phyloP scores from a whole-genome alignment of 495 filamentous ascomycete genomes.

The Neurospora tetrasperma region DNA sequence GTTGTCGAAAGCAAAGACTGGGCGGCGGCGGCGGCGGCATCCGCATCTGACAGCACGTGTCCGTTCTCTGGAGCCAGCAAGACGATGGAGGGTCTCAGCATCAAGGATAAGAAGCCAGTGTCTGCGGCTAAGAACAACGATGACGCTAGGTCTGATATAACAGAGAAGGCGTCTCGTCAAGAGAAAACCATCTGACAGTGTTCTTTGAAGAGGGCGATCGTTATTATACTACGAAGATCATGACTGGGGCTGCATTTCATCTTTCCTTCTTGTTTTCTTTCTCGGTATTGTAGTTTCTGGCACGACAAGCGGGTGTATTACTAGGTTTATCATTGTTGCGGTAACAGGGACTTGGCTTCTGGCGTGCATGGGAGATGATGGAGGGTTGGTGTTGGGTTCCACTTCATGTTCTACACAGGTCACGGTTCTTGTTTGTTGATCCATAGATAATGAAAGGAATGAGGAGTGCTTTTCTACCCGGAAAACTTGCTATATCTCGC shows the following conservation, averaged over 20 bases:
- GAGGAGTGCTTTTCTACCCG: background rate
- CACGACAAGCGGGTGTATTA: background rate
- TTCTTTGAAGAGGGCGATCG: background rate
- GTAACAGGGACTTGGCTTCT: background rate
- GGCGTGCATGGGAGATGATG: background rate
- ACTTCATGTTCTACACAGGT: background rate
- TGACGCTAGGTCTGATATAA: conserved; percentile 6
- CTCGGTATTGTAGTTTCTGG: background rate
- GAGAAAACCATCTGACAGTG: background rate
- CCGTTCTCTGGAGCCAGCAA: conserved; percentile 15
- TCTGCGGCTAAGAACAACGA: background rate
- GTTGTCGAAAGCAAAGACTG: background rate
- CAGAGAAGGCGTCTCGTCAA: background rate
- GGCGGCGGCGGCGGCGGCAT: background rate
- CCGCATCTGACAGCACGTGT: conserved; percentile 1
- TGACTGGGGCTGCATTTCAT: background rate
- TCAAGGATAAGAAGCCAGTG: conserved; percentile 4
- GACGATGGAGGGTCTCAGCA: conserved; percentile 4
- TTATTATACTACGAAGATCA: background rate
- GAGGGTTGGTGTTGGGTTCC: background rate
- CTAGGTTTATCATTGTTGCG: background rate
- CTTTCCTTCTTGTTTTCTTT: background rate
- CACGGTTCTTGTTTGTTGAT: background rate
- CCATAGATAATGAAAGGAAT: background rate
- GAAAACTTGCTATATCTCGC: background rate